Evolutionary conservation across 768 basidiomycete genomes (phyloP).

Genomic region (Butyriboletus loyo): DNA sequence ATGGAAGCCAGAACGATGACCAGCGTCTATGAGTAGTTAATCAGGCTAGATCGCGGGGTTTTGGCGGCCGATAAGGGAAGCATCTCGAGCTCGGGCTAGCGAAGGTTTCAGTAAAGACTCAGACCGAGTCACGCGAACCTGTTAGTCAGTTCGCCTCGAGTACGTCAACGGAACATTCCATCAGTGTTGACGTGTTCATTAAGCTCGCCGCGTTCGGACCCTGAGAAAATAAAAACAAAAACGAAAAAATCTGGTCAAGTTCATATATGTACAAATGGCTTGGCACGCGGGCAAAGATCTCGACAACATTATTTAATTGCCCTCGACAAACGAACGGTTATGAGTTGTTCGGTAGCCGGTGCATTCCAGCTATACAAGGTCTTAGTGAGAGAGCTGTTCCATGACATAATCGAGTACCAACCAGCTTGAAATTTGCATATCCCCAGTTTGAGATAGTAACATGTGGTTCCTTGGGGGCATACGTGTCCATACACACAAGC

Average conservation of each 20-base stretch:
- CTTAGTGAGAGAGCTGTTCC: constrained; percentile 5
- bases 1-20: constrained; percentile 27
- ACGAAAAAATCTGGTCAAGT: constrained; percentile 20
- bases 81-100: constrained; percentile 19
- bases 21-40: constrained; percentile 46
- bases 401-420: constrained; percentile 31
- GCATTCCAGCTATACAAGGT: constrained; percentile 39
- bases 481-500: constrained; percentile 45
- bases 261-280: constrained; percentile 37
- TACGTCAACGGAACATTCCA: constrained; percentile 36
- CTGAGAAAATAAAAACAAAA: constrained; percentile 20
- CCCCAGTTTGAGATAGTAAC: constrained; percentile 51
- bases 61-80: constrained; percentile 37
- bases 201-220: constrained; percentile 20
- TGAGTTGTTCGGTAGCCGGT: constrained; percentile 23
- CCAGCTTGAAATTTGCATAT: constrained; percentile 63
- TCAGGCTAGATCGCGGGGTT: constrained; percentile 55
- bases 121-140: constrained; percentile 29
- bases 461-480: constrained; percentile 46
- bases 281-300: constrained; percentile 7
- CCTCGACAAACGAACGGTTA: constrained; percentile 2
- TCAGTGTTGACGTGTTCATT: constrained; percentile 32
- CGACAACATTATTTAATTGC: constrained; percentile 7
- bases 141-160: constrained; percentile 23
- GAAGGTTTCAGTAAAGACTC: constrained; percentile 26